Evolutionary conservation across 2,329 filamentous ascomycete species (phyloP).

Genomic region (Hyphodiscus sp.): DNA sequence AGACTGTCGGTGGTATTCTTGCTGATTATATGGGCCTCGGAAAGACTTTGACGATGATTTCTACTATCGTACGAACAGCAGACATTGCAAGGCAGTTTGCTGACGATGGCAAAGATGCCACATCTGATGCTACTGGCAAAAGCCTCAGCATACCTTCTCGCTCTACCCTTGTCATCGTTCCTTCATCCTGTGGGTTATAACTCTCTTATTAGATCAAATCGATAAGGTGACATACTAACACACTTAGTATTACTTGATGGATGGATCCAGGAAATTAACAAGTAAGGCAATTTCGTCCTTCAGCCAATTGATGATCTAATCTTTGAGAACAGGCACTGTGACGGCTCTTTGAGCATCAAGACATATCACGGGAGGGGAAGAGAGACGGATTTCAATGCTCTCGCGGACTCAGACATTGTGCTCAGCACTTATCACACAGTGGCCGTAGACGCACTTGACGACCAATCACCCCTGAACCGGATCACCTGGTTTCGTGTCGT

Average conservation of each 20-base stretch:
- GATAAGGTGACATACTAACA: constrained; percentile 2
- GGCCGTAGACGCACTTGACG: constrained; percentile 29
- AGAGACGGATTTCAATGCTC: constrained; percentile 23
- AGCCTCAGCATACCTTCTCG: constrained; percentile 17
- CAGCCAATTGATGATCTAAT: no score
- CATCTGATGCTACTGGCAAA: no score
- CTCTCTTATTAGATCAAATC: background rate
- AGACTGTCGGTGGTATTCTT: constrained; percentile 54
- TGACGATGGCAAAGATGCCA: background rate
- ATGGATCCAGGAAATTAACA: constrained; percentile 35
- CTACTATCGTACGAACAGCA: constrained; percentile 37
- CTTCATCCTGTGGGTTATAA: constrained; percentile 33
- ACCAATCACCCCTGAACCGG: constrained; percentile 26
- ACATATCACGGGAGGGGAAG: constrained; percentile 34
- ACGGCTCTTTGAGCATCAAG: constrained; percentile 23
- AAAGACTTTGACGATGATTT: constrained; percentile 45
- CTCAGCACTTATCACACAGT: constrained; percentile 43
- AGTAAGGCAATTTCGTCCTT: no score
- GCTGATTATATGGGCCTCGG: constrained; percentile 55
- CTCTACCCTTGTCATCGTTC: constrained; percentile 39
- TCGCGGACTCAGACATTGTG: constrained; percentile 36
- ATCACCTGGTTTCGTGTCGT: constrained; percentile 38
- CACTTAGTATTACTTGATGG: constrained; percentile 34
- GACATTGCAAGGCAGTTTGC: constrained; percentile 4
- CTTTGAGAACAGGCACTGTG: constrained; percentile 29